Evolutionary conservation across 768 basidiomycete species (phyloP).

Genomic region (Mycena albidolilacea): DNA sequence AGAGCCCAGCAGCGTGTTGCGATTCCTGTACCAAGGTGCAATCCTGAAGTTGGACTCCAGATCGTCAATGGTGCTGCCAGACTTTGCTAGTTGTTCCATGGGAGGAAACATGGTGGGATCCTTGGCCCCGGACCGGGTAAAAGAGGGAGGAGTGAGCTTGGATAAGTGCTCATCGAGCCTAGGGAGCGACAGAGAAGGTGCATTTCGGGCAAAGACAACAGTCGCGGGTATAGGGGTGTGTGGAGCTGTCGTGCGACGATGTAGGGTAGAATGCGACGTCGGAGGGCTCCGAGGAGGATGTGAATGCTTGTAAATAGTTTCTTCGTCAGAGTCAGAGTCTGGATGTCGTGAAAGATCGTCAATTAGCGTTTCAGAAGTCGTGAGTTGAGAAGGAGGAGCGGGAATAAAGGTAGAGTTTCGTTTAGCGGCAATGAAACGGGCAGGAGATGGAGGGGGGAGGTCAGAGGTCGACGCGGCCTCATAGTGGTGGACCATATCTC

Average conservation of each 20-base stretch:
- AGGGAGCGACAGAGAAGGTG: conserved; percentile 73
- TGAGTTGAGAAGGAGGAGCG: conserved; percentile 20
- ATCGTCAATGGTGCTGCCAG: conserved; percentile 68
- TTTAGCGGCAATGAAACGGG: conserved; percentile 28
- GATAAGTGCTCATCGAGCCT: conserved; percentile 73
- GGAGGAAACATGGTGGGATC: conserved; percentile 70
- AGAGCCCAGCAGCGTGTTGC: conserved; percentile 65
- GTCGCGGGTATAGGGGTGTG: conserved; percentile 70
- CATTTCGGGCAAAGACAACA: conserved; percentile 70
- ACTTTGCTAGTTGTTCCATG: conserved; percentile 66
- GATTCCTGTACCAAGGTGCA: conserved; percentile 69
- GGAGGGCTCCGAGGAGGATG: conserved; percentile 9
- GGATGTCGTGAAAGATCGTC: conserved; percentile 40
- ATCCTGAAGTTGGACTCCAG: conserved; percentile 68
- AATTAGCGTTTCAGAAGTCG: conserved; percentile 39
- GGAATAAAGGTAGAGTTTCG: neutral
- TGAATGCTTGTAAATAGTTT: conserved; percentile 27
- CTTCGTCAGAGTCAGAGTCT: conserved; percentile 30
- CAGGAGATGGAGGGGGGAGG: conserved; percentile 33
- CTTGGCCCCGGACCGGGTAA: conserved; percentile 49
- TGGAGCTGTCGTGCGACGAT: conserved; percentile 20
- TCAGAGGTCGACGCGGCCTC: conserved; percentile 14
- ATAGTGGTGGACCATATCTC: neutral
- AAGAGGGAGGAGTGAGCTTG: conserved; percentile 59
- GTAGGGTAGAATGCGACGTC: neutral